phyloP scores from a whole-genome alignment of 2,329 filamentous ascomycete species.

The Colletotrichum chlorophyti region DNA sequence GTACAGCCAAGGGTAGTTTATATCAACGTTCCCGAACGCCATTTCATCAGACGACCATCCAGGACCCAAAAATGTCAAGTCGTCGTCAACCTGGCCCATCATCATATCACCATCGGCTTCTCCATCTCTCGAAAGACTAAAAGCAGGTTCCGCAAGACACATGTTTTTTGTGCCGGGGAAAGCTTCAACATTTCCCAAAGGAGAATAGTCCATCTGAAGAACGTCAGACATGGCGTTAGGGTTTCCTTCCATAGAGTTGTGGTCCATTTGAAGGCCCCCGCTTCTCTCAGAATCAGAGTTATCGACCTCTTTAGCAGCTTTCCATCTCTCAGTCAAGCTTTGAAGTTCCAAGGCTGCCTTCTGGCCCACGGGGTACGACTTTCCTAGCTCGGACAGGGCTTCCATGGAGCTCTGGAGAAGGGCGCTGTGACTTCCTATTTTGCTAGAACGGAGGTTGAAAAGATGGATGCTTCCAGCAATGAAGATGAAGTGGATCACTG shows the following conservation, averaged over 20 bases:
- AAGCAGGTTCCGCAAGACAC: not conserved
- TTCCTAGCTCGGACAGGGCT: not conserved
- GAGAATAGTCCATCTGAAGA: too few relatives aligned
- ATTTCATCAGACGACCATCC: not conserved
- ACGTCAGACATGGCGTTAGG: too few relatives aligned
- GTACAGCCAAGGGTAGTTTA: not conserved
- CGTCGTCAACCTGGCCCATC: not conserved
- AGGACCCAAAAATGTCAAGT: not conserved
- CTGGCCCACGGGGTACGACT: slow-evolving; percentile 1
- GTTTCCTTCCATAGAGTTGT: too few relatives aligned
- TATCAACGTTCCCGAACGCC: not conserved
- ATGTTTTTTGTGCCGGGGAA: too few relatives aligned
- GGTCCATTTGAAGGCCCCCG: not conserved
- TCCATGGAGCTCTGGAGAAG: slow-evolving; percentile 8
- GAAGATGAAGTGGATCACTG: slow-evolving; percentile 12
- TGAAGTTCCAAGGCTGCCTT: not conserved
- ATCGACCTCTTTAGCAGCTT: not conserved
- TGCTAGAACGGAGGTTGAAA: not conserved
- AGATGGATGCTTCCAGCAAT: slow-evolving; percentile 17
- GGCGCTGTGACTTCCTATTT: not conserved
- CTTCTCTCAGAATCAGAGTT: not conserved
- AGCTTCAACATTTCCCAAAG: too few relatives aligned
- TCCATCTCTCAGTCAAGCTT: not conserved
- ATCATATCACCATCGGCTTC: not conserved
- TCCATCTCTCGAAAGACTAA: not conserved